Evolutionary conservation across 1,284 basidiomycete genomes (phyloP).

Genomic region (Microbotryomycetes sp.): DNA sequence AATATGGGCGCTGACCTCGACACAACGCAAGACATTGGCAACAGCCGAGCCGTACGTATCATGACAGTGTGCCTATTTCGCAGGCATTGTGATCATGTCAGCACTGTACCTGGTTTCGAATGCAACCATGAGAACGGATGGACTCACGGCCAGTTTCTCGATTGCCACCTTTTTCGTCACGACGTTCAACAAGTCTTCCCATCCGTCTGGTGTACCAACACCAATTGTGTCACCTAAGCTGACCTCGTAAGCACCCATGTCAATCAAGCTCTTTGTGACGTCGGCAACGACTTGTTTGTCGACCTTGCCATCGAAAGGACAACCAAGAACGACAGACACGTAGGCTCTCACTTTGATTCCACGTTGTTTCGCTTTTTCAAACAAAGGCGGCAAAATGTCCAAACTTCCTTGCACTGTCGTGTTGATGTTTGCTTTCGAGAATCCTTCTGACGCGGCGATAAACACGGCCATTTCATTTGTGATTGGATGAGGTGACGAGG

Average conservation of each 20-base stretch:
- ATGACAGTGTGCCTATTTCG: constrained; percentile 62
- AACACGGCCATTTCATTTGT: constrained; percentile 86
- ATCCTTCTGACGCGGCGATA: constrained; percentile 76
- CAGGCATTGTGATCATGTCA: constrained; percentile 37
- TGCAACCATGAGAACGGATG: constrained; percentile 1
- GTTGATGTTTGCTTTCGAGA: constrained; percentile 80
- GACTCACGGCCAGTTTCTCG: constrained; percentile 61
- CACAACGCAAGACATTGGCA: constrained; percentile 46
- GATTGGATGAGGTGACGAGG: constrained; percentile 48
- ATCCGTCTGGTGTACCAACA: constrained; percentile 65
- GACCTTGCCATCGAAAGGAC: constrained; percentile 78
- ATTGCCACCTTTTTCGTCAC: constrained; percentile 55
- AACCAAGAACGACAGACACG: constrained; percentile 62
- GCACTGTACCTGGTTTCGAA: neutral
- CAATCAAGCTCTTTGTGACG: constrained; percentile 61
- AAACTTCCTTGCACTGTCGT: constrained; percentile 68
- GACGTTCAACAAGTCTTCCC: constrained; percentile 62
- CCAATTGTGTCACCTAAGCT: constrained; percentile 90
- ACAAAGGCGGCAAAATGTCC: constrained; percentile 57
- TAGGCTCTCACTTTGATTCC: constrained; percentile 79
- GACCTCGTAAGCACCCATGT: constrained; percentile 93
- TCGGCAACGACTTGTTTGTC: constrained; percentile 61
- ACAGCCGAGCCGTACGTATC: constrained; percentile 80
- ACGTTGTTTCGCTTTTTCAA: constrained; percentile 53
- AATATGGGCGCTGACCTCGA: constrained; percentile 8